Base-by-base conservation (phyloP, 2,329 filamentous ascomycete genomes). In the Diaporthe batatas region DNA sequence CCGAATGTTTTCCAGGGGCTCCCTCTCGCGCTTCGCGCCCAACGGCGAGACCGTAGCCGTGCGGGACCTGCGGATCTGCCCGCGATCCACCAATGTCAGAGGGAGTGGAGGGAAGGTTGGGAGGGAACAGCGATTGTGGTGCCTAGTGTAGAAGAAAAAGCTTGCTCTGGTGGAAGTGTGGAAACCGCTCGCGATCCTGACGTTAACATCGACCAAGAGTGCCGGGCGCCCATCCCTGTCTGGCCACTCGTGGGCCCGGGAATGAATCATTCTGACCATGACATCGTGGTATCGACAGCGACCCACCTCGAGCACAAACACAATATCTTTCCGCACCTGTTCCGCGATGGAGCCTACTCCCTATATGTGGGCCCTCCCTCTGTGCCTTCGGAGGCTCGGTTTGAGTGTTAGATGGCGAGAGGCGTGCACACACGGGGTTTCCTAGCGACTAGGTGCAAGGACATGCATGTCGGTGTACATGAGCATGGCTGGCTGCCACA, bases 371-470 rank as follows among this genome's bases (percentile, higher is more conserved):
- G 53, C n/a, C n/a, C 67, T 25, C 8, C 21, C 42, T 51, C 59
- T 65, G 44, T 51, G 21, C 29, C 51, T 14, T 70, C 68, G 54
- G 68, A n/a, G 54, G 10, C 54, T 70, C 68, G 53, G 54, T 59
- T 59, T 58, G 29, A 70, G 32, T 25, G 12, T 25, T 3, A 29
- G 67, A 47, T 57, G 53, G 51, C 67, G 53, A 47, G 54, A 18
- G 32, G 39, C 39, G 36, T 3, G 67, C 53, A 36, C 36, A 47
- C 36, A 47, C 67, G 54, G 34, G 16, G 51, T n/a, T 23, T 58
- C 67, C 34, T 34, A 39, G 55, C 44, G 36, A 6, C 25, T 57
- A 36, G 65, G 25, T 57, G 67, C 65, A 8, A 47, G 36, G 36
- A 68, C 65, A 69, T n/a, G 53, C 54, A 18, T 49, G 25, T 25